Evolutionary conservation across 176 grass and related monocot species (phyloP).

Genomic region (Hsuehochloa calcarea): DNA sequence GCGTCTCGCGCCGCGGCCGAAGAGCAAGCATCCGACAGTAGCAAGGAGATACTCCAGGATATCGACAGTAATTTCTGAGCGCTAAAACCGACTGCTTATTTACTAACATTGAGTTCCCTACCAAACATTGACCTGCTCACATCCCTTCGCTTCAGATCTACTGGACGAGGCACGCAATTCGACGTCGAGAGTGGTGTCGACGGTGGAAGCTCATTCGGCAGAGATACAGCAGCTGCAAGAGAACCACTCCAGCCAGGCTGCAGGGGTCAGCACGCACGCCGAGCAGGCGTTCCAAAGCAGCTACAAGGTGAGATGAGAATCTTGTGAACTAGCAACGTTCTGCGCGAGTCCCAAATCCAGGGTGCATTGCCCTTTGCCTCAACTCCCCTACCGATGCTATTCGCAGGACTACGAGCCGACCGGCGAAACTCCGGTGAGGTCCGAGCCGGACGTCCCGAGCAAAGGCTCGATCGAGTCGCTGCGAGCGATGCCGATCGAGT

Average conservation of each 20-base stretch:
- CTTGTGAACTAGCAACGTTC: background rate
- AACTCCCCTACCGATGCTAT: background rate
- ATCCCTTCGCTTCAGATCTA: slow-evolving; percentile 38
- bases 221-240: slow-evolving; percentile 54
- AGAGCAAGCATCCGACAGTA: slow-evolving; percentile 40
- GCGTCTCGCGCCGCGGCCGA: slow-evolving; percentile 54
- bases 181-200: slow-evolving; percentile 48
- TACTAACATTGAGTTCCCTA: background rate
- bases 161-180: slow-evolving; percentile 36
- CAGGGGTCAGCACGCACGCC: slow-evolving; percentile 58
- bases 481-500: slow-evolving; percentile 82
- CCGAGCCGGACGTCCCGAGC: slow-evolving; percentile 70
- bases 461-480: slow-evolving; percentile 76
- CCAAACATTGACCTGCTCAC: background rate
- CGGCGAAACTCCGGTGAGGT: slow-evolving; percentile 76
- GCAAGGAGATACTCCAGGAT: slow-evolving; percentile 58
- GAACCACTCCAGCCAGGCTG: slow-evolving; percentile 49
- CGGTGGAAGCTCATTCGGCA: slow-evolving; percentile 44
- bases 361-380: background rate
- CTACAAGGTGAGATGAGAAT: slow-evolving; percentile 49
- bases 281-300: slow-evolving; percentile 59
- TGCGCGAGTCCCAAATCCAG: background rate
- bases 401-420: slow-evolving; percentile 75
- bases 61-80: slow-evolving; percentile 57
- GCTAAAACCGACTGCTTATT: background rate